Base-by-base conservation (phyloP, 768 basidiomycete genomes). In the Xerocomus brunneocitrinus region DNA sequence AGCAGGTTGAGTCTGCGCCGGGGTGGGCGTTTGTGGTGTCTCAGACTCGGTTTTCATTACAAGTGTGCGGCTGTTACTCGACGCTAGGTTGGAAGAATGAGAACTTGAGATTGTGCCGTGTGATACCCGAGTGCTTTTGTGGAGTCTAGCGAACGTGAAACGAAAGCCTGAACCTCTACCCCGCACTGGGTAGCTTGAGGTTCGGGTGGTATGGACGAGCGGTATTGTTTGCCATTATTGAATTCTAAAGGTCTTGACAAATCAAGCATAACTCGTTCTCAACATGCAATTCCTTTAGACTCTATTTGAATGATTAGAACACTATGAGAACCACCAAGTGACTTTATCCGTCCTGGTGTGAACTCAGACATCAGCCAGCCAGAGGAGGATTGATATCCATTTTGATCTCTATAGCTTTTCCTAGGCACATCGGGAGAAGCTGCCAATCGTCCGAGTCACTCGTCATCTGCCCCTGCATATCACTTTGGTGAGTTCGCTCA, bases 11-110 rank as follows among this genome's bases (percentile, higher is more conserved):
- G 56, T 70, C 59, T 58, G 70, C 43, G 63, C 51, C 10, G 71
- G 61, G 24, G 72, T 60, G 28, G 74, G 59, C 8, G 72, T 66
- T 47, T 71, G 69, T 3, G 62, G 62, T 43, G 60, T 56, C 50
- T 75, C 73, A 47, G 69, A 65, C 57, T 79, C 78, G 2, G 71
- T 60, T 66, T 79, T 80, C 76, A 77, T 77, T 32, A 19, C 36
- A 39, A 52, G 22, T 16, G 24, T 19, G 14, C 22, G 3, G 39
- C 9, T 7, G 39, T 40, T 36, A 14, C 34, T 38, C n/a, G 36
- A n/a, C 36, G 16, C 36, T n/a, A 22, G 9, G 6, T 28, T 44
- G 43, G 19, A 28, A 19, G 9, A 31, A 22, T 22, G 27, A 27
- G 12, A 22, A 9, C 13, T 22, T 2, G 3, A 24, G 31, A 12